Evolutionary conservation across 495 filamentous ascomycete species (phyloP).

Genomic region (Penicillium soppii): DNA sequence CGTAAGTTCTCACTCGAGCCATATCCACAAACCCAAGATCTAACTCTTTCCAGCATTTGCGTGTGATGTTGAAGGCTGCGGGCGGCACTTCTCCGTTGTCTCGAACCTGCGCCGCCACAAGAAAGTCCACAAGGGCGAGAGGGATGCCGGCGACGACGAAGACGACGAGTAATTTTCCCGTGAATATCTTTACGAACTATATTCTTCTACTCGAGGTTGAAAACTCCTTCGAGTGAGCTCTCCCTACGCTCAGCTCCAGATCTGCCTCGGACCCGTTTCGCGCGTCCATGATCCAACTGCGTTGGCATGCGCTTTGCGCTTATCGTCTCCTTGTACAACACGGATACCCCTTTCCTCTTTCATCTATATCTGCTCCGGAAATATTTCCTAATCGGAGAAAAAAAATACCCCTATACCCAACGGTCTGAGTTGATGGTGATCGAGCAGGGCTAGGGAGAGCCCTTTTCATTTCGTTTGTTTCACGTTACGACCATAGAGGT

Average conservation of each 20-base stretch:
- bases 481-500: conserved; percentile 50
- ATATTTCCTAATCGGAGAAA: conserved; percentile 12
- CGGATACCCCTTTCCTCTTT: conserved; percentile 24
- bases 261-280: conserved; percentile 5
- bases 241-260: conserved; percentile 7
- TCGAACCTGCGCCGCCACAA: conserved; percentile 93
- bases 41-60: conserved; percentile 69
- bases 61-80: conserved; percentile 93
- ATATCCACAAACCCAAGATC: conserved; percentile 23
- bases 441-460: conserved; percentile 22
- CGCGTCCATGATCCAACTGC: conserved; percentile 12
- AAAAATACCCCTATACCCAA: conserved; percentile 6
- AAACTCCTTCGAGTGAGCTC: conserved; percentile 12
- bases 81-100: conserved; percentile 95
- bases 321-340: conserved; percentile 43
- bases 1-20: conserved; percentile 60
- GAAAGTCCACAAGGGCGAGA: conserved; percentile 93
- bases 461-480: conserved; percentile 13
- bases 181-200: conserved; percentile 8
- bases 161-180: conserved; percentile 42
- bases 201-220: conserved; percentile 11
- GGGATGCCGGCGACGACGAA: conserved; percentile 43
- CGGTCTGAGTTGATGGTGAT: conserved; percentile 17
- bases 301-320: conserved; percentile 12
- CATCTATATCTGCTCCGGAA: conserved; percentile 22